phyloP scores from a whole-genome alignment of 805 yeast species.

The Wickerhamiella sorbophila region DNA sequence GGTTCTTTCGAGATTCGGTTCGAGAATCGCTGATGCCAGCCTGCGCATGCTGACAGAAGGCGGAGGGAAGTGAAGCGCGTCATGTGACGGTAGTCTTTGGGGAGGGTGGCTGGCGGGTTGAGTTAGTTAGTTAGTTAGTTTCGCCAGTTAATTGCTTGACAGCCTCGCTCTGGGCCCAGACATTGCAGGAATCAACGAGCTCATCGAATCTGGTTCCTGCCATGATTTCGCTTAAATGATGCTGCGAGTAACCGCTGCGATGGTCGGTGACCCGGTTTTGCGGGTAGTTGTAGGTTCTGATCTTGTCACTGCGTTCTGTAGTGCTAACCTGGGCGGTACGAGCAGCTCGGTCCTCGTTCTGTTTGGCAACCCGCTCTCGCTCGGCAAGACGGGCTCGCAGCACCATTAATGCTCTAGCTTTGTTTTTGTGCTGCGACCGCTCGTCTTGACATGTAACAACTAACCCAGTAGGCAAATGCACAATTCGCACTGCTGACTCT shows the following conservation, averaged over 20 bases:
- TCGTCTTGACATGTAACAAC: conserved; percentile 87
- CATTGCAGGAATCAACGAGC: conserved; percentile 38
- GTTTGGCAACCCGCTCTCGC: conserved; percentile 48
- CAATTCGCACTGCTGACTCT: conserved; percentile 87
- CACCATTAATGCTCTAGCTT: conserved; percentile 79
- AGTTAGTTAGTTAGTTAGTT: conserved; percentile 1
- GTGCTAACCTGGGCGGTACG: conserved; percentile 75
- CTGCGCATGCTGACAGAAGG: conserved; percentile 1
- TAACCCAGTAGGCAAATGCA: conserved; percentile 84
- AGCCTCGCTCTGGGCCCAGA: conserved; percentile 32
- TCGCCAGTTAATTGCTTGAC: conserved; percentile 26
- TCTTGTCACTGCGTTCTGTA: conserved; percentile 84
- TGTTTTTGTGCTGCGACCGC: conserved; percentile 85
- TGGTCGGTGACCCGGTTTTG: conserved; percentile 93
- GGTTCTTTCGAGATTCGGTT: conserved; percentile 3
- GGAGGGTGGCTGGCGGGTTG: conserved; percentile 2
- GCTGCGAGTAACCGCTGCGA: conserved; percentile 66
- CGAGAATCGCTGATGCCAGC: conserved; percentile 5
- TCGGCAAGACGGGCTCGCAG: conserved; percentile 78
- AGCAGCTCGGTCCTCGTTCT: conserved; percentile 47
- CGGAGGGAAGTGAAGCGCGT: not conserved
- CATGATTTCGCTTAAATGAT: conserved; percentile 57
- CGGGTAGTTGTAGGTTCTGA: conserved; percentile 84
- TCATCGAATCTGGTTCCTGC: conserved; percentile 42
- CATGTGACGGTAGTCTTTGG: no score